Evolutionary conservation across 176 grass and related monocot genomes (phyloP), one percentile per base, ranked within the genome.

Genomic region (Avena eriantha): DNA sequence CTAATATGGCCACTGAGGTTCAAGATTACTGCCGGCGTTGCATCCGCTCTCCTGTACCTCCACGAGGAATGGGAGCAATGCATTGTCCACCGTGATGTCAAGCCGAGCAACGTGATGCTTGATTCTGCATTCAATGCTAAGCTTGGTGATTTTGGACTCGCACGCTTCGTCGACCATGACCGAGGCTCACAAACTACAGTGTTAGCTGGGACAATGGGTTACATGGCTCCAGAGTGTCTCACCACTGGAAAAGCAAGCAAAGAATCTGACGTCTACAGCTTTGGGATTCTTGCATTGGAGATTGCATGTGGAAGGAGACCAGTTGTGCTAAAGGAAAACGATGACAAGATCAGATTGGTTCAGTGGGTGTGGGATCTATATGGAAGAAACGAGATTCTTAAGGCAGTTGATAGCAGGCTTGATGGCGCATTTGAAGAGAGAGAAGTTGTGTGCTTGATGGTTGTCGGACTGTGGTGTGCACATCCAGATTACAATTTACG

Each of bases 31-130:
- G 53, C 78, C 4, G 86, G 86, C 4, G 46, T 95, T 39, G 90
- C 90, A 45, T 92, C 88, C 1, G 93, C 88, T 3, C 61, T 95
- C 73, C 90, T 92, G 35, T 92, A 95, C 76, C 93, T 95, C 51
- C 93, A 95, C 4, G 90, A 95, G 46, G 93, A 95, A 77, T 95
- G 90, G 90, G 93, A 95, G 54, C 90, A 92, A 74, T 95, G 93
- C 43, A 88, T 95, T 2, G 85, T 95, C 26, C 93, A 92, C 49
- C 87, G 88, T 15, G 93, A 95, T 51, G 47, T 95, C 69, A 95
- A 95, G 47, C 85, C 93, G 18, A 95, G 93, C 88, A 95, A 95
- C 21, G 90, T 95, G 4, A 95, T 95, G 90, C 90, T 95, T 24
- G 90, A 95, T 69, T 90, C 93, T 7, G 70, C 75, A 23, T 95